These are phyloP conservation scores for Helianthus tuberosus DNA, from an alignment of 129 eudicot genomes.

Conservation along the genomic window DNA sequence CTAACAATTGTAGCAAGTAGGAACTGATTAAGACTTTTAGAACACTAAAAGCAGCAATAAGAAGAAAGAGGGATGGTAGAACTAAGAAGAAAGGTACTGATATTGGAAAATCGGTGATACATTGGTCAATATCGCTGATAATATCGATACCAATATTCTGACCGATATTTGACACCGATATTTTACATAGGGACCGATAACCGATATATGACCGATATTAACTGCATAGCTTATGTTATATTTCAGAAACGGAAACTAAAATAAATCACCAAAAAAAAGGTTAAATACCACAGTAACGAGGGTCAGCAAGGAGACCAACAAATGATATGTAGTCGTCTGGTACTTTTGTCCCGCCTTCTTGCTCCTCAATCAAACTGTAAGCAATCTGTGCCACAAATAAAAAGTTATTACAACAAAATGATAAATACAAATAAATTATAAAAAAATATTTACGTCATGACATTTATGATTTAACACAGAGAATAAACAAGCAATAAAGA, in stretches of 20 bases:
- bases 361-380: constrained; percentile 78
- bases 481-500: background rate
- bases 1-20: too few species aligned
- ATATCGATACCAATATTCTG: too few species aligned
- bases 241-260: background rate
- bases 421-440: background rate
- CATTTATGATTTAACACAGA: background rate
- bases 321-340: constrained; percentile 91
- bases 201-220: too few species aligned
- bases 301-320: constrained; percentile 94
- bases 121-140: too few species aligned
- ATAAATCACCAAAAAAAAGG: background rate
- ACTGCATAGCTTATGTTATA: background rate
- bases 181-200: too few species aligned
- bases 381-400: constrained; percentile 62
- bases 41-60: too few species aligned
- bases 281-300: constrained; percentile 77
- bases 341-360: constrained; percentile 70
- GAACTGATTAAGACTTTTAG: too few species aligned
- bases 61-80: too few species aligned
- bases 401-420: background rate
- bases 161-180: too few species aligned
- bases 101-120: too few species aligned
- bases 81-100: too few species aligned
- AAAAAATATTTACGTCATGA: background rate